Conservation (phyloP, 2,329 filamentous ascomycete genomes). For the Leptographium wingfieldii region DNA sequence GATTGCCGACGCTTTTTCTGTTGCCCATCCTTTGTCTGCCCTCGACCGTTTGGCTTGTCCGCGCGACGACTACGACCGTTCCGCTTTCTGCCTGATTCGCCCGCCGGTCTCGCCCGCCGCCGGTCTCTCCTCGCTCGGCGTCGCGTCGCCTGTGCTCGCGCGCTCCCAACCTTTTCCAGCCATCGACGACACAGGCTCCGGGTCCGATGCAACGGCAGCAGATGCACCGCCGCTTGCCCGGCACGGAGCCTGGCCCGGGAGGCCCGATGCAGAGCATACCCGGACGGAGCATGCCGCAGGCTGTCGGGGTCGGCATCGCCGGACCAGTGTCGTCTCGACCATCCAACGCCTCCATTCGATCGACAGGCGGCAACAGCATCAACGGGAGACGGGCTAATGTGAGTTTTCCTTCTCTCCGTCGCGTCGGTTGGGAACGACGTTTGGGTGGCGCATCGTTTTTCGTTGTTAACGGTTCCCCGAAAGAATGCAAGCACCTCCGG, state of each 20-base stretch:
- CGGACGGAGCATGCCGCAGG: slow-evolving; percentile 48
- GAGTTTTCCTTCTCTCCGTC: slow-evolving; percentile 22
- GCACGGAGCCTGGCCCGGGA: slow-evolving; percentile 45
- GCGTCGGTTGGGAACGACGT: no score
- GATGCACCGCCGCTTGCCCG: slow-evolving; percentile 51
- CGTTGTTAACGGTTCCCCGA: slow-evolving; percentile 1
- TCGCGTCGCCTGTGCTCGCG: background rate
- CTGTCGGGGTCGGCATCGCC: slow-evolving; percentile 30
- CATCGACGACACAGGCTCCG: slow-evolving; percentile 18
- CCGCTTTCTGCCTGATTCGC: no score
- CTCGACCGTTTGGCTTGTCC: no score
- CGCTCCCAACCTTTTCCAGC: background rate
- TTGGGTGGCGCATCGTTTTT: background rate
- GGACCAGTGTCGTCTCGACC: slow-evolving; percentile 39
- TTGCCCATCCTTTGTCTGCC: no score
- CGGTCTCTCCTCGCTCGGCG: background rate
- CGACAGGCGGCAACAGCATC: slow-evolving; percentile 21
- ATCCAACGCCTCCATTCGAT: slow-evolving; percentile 54
- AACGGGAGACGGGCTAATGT: slow-evolving; percentile 43
- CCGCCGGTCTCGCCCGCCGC: no score
- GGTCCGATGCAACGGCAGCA: slow-evolving; percentile 38
- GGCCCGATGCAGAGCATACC: slow-evolving; percentile 39
- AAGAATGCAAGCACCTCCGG: slow-evolving; percentile 43
- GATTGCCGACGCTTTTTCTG: no score
- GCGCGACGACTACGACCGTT: no score